A percentile compares a stretch with the other conserved stretches of the same genome.
phyloP scores from a whole-genome alignment of 495 filamentous ascomycete genomes.

The Xylaria bambusicola region DNA sequence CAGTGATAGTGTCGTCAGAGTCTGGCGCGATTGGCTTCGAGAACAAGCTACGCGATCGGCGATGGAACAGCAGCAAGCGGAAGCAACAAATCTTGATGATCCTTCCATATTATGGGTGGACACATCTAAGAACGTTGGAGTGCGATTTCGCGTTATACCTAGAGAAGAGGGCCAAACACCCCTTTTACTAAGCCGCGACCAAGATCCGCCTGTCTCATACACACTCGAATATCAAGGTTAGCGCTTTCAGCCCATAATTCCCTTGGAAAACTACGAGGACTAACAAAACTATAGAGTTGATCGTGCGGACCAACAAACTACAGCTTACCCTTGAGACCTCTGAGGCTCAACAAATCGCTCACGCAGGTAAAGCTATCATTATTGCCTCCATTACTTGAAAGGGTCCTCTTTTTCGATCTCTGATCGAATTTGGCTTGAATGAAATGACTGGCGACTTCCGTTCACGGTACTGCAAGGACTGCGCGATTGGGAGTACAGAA shows the following conservation, averaged over 20 bases:
- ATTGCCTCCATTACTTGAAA: slow-evolving; percentile 50
- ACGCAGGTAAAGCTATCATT: slow-evolving; percentile 61
- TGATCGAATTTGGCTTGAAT: neutral
- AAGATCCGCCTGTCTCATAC: slow-evolving; percentile 61
- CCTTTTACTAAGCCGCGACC: slow-evolving; percentile 53
- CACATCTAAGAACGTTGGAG: slow-evolving; percentile 52
- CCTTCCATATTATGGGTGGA: slow-evolving; percentile 61
- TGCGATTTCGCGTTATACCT: slow-evolving; percentile 55
- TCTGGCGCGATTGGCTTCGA: slow-evolving; percentile 69
- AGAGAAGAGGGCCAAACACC: slow-evolving; percentile 26
- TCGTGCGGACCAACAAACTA: slow-evolving; percentile 60
- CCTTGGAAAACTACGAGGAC: neutral
- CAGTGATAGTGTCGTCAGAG: slow-evolving; percentile 62
- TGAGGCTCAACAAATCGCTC: slow-evolving; percentile 48
- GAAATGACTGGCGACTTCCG: neutral
- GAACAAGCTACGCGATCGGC: slow-evolving; percentile 37
- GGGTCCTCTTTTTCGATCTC: slow-evolving; percentile 12
- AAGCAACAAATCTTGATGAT: slow-evolving; percentile 20
- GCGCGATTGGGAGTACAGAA: slow-evolving; percentile 5
- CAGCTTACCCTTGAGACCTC: slow-evolving; percentile 60
- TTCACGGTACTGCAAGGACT: neutral
- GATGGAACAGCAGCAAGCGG: slow-evolving; percentile 21
- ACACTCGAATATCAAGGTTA: slow-evolving; percentile 62
- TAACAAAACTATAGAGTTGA: slow-evolving; percentile 51
- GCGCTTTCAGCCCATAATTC: slow-evolving; percentile 11